Evolutionary conservation across 768 basidiomycete genomes (phyloP).

Genomic region (Cystofilobasidium capitatum): DNA sequence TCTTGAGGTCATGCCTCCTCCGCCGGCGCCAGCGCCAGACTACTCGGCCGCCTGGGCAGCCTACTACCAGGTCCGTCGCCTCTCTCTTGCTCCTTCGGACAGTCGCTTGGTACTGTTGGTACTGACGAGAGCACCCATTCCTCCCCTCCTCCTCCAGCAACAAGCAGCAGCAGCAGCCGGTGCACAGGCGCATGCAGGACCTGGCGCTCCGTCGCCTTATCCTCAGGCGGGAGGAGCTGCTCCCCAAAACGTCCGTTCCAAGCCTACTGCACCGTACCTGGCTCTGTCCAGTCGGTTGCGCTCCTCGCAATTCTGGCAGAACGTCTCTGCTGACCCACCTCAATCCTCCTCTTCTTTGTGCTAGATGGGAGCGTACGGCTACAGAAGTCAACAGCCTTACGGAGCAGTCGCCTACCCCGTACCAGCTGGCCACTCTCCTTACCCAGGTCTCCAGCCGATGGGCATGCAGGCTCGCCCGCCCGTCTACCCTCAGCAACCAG

Average conservation of each 20-base stretch:
- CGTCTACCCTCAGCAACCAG: not conserved
- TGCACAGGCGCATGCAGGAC: not conserved
- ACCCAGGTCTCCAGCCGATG: not conserved
- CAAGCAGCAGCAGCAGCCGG: conserved; percentile 9
- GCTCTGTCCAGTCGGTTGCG: too few species aligned
- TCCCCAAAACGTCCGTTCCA: conserved; percentile 35
- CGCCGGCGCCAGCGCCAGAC: conserved; percentile 7
- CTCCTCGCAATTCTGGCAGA: not conserved
- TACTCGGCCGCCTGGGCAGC: conserved; percentile 20
- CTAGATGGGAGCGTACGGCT: not conserved
- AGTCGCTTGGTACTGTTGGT: not conserved
- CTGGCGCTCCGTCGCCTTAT: not conserved
- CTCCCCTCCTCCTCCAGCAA: conserved; percentile 13
- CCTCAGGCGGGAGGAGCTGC: conserved; percentile 9
- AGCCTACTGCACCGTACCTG: too few species aligned
- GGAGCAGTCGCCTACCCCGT: not conserved
- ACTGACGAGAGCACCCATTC: not conserved
- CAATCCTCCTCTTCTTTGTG: not conserved
- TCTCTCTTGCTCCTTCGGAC: not conserved
- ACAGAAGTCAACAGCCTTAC: not conserved
- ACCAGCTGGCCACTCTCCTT: not conserved
- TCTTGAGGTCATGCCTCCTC: not conserved
- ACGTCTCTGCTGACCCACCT: not conserved
- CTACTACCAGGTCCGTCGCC: conserved; percentile 7
- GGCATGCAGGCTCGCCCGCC: conserved; percentile 3